Evolutionary conservation across 2,329 filamentous ascomycete genomes (phyloP).

Genomic region (Venturiaceae sp.): DNA sequence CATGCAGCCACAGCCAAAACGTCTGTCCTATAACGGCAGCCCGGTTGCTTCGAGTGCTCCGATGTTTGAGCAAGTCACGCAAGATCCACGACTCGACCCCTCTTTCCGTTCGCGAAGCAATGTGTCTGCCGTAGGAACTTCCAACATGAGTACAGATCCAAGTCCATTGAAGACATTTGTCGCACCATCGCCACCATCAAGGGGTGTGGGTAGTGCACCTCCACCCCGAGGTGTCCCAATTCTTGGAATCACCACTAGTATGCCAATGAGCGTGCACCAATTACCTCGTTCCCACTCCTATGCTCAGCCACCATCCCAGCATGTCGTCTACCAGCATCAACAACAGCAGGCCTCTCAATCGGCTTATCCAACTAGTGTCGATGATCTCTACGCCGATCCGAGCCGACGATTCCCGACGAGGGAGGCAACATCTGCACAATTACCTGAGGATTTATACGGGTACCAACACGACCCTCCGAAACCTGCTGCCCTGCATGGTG

Average conservation of each 20-base stretch:
- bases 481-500: not conserved
- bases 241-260: not conserved
- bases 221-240: not conserved
- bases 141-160: not conserved
- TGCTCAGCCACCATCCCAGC: not conserved
- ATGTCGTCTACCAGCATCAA: not conserved
- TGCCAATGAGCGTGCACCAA: not conserved
- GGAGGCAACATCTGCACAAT: not conserved
- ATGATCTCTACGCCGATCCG: not conserved
- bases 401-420: not conserved
- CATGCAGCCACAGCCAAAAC: slow-evolving; percentile 4
- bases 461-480: no score
- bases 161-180: not conserved
- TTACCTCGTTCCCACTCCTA: not conserved
- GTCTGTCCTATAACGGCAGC: not conserved
- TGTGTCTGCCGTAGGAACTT: not conserved
- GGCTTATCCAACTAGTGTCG: not conserved
- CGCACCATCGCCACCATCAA: not conserved
- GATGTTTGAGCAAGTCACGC: not conserved
- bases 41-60: not conserved
- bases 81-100: slow-evolving; percentile 5
- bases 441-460: no score
- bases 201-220: not conserved
- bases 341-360: not conserved
- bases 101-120: not conserved